phyloP scores from a whole-genome alignment of 345 rosid genomes.

The Eucalyptus caleyi region DNA sequence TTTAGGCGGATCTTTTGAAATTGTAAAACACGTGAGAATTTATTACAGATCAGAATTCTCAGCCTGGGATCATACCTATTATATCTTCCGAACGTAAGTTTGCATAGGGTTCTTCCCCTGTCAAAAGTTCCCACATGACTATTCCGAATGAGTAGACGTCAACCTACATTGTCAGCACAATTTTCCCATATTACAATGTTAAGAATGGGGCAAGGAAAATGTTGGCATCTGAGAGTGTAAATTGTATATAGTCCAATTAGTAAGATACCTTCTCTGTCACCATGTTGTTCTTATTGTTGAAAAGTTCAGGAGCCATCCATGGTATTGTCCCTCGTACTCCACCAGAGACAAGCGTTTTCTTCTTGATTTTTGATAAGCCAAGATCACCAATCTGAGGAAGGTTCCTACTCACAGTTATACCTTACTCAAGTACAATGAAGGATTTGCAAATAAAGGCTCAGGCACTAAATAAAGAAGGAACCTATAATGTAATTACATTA shows the following conservation, averaged over 20 bases:
- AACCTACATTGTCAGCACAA: slow-evolving; percentile 2
- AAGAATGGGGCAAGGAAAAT: not conserved
- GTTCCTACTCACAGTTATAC: not conserved
- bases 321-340: slow-evolving; percentile 45
- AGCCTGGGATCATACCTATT: slow-evolving; percentile 11
- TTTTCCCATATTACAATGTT: not conserved
- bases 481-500: not conserved
- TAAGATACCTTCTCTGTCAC: slow-evolving; percentile 36
- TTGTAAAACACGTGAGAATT: not conserved
- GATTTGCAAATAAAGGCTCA: not conserved
- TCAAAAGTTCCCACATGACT: slow-evolving; percentile 38
- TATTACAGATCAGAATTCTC: not conserved
- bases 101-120: slow-evolving; percentile 39
- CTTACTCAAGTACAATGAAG: not conserved
- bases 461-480: not conserved
- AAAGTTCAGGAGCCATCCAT: slow-evolving; percentile 55
- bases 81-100: slow-evolving; percentile 16
- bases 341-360: slow-evolving; percentile 25
- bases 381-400: slow-evolving; percentile 37
- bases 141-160: slow-evolving; percentile 37
- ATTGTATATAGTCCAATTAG: not conserved
- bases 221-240: not conserved
- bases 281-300: slow-evolving; percentile 10
- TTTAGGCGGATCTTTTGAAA: not conserved
- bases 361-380: slow-evolving; percentile 35